Conservation (phyloP, 306 rosid species). For the Prunus mira region DNA sequence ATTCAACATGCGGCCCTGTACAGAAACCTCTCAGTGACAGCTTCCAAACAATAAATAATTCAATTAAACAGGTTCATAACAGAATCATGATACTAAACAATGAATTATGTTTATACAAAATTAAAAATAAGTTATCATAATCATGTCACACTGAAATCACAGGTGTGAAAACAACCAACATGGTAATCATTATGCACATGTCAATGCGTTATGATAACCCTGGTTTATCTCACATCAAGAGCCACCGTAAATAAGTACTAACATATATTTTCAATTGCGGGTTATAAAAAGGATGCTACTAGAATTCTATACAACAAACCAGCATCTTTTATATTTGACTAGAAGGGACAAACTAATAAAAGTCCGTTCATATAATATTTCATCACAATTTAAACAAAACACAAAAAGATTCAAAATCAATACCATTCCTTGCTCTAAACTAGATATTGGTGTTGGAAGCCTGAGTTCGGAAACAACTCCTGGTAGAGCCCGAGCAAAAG, state of each 20-base stretch:
- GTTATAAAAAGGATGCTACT: neutral
- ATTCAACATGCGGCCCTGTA: conserved; percentile 66
- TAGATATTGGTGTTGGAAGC: conserved; percentile 71
- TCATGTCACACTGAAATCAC: neutral
- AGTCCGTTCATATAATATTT: neutral
- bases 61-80: neutral
- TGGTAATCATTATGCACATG: neutral
- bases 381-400: conserved; percentile 13
- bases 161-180: neutral
- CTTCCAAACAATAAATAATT: conserved; percentile 15
- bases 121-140: neutral
- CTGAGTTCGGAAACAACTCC: conserved; percentile 65
- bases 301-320: neutral
- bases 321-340: neutral
- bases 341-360: neutral
- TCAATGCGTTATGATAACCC: neutral
- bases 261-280: neutral
- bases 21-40: conserved; percentile 15
- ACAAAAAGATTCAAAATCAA: conserved; percentile 17
- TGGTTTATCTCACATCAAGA: neutral
- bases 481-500: conserved; percentile 85
- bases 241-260: neutral
- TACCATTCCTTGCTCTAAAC: conserved; percentile 91
- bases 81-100: neutral
- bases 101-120: neutral